Conservation (phyloP, 352 stramenopile genomes). For the Globisporangium paroecandrum region DNA sequence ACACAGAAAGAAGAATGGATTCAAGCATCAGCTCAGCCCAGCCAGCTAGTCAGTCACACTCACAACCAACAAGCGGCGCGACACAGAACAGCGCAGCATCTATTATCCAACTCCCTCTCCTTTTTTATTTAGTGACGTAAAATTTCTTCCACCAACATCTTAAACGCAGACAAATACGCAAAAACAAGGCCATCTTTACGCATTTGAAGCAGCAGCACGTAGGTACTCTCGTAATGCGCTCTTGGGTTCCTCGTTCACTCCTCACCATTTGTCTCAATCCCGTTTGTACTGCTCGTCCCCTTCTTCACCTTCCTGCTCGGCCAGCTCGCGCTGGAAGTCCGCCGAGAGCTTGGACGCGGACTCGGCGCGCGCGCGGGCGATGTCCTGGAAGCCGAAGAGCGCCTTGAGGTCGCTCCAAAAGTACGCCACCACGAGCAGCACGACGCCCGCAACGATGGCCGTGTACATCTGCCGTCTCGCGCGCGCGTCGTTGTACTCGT, state of each 20-base stretch:
- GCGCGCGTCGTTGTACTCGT: conserved; percentile 63
- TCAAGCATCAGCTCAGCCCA: background rate
- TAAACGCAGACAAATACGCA: background rate
- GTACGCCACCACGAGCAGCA: conserved; percentile 43
- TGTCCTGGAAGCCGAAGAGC: conserved; percentile 70
- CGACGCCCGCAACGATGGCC: conserved; percentile 25
- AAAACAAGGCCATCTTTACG: background rate
- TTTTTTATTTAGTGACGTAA: conserved; percentile 18
- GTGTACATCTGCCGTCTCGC: conserved; percentile 40
- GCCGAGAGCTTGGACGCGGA: conserved; percentile 62
- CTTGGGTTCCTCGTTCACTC: background rate
- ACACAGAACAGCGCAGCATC: background rate
- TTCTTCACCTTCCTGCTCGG: conserved; percentile 7
- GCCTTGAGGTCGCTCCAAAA: conserved; percentile 51
- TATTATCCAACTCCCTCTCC: background rate
- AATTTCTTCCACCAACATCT: background rate
- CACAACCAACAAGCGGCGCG: background rate
- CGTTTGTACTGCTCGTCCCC: conserved; percentile 15
- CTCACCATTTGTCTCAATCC: background rate
- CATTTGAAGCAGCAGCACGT: background rate
- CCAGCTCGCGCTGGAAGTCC: conserved; percentile 36
- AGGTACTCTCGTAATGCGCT: background rate
- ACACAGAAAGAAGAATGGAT: background rate
- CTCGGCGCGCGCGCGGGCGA: conserved; percentile 52
- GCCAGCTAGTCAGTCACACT: background rate